These are phyloP conservation scores for Fraxinus albicans DNA, from an alignment of 305 asterid species.

Conservation along the genomic window DNA sequence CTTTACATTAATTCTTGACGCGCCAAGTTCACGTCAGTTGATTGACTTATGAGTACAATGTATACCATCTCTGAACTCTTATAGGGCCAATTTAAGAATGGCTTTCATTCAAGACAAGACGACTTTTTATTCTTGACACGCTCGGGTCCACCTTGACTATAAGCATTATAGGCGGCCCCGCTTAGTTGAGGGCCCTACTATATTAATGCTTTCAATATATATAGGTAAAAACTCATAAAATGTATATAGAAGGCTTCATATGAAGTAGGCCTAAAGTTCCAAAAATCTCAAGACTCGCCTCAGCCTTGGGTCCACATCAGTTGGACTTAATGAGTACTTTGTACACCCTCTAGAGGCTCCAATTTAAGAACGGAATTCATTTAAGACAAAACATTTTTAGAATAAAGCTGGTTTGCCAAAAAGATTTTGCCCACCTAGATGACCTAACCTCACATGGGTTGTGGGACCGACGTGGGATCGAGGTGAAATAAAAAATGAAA, in stretches of 20 bases:
- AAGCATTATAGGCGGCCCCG: no score
- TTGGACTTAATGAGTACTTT: background rate
- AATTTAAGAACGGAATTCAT: background rate
- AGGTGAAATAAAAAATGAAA: no score
- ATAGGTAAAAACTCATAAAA: no score
- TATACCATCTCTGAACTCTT: background rate
- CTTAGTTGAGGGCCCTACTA: no score
- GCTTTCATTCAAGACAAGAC: background rate
- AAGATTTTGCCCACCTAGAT: no score
- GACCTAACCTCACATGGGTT: no score
- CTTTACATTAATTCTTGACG: background rate
- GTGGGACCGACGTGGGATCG: no score
- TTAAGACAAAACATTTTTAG: background rate
- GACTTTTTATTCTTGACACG: background rate
- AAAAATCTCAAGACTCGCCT: background rate
- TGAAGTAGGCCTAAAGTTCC: background rate
- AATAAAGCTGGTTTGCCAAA: no score
- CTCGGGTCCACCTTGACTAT: background rate
- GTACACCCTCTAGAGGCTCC: background rate
- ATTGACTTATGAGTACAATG: background rate
- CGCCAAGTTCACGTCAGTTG: background rate
- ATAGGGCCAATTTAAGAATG: background rate
- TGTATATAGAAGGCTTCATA: background rate
- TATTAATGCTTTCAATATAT: no score
- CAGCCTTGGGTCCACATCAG: background rate